Base-by-base conservation (phyloP, 129 eudicot genomes). In the Centaurea solstitialis region DNA sequence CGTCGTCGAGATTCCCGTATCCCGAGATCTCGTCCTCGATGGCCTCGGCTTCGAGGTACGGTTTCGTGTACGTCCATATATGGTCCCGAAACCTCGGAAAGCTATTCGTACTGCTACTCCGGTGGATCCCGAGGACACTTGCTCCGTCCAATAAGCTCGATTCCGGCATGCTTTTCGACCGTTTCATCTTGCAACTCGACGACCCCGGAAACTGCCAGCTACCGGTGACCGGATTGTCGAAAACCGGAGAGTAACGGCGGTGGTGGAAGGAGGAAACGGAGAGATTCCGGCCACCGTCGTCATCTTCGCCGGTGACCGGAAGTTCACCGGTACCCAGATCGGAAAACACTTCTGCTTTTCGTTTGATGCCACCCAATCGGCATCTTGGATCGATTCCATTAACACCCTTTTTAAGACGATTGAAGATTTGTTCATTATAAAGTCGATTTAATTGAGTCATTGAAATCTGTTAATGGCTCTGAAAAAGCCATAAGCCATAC, bases 11-110 rank as follows among this genome's bases (percentile, higher is more conserved):
- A 4, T 80, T 73, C 15, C 75, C 84, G 20, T 75, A 72, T 13
- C 77, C 90, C 0, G 77, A 70, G 40, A 89, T 80, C 68, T 88
- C 97, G 78, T 89, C 87, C 74, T 87, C 90, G 6, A 92, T 79
- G n/a, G 92, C 97, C 86, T 90, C 97, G 3, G 90, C 90, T 6
- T 89, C 93, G 4, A 90, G 88, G 70, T 90, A 88, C 20, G 88
- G 80, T 71, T 90, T 91, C 3, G 85, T 85, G 40, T 90, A 90
- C 47, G 89, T 85, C 97, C 86, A 84, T 6, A 90, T 78, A 76
- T 90, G 95, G 82, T 90, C 94, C 9, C 97, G 94, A 76, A 92
- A 85, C 24, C 87, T 82, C 17, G 90, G 89, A 21, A 90, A 73
- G 75, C 91, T 87, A 50, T 80, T 88, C 69, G 85, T 61, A 77